Percentiles rank a stretch among this genome's conserved stretches.
Conservation (phyloP, 2,329 filamentous ascomycete genomes). For the Exophiala dermatitidis region DNA sequence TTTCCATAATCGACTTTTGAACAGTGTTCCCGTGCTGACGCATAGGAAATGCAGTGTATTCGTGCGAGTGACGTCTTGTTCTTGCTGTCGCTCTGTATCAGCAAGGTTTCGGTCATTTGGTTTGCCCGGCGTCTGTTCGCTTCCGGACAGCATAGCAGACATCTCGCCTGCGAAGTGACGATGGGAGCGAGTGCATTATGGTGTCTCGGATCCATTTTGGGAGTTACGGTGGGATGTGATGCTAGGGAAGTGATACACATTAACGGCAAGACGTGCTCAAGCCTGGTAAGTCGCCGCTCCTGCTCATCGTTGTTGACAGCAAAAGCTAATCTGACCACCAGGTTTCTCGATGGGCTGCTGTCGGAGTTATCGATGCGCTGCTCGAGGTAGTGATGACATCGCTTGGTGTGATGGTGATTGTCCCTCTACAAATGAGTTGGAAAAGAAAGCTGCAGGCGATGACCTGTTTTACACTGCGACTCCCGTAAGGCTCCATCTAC, state of each 20-base stretch:
- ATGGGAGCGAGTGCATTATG: constrained; percentile 13
- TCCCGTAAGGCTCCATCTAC: constrained; percentile 64
- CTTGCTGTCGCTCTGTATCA: constrained; percentile 12
- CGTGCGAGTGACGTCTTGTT: constrained; percentile 16
- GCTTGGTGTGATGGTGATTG: constrained; percentile 13
- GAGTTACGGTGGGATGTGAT: constrained; percentile 9
- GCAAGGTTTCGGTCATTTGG: constrained; percentile 12
- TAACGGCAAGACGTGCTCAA: constrained; percentile 3
- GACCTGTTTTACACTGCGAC: constrained; percentile 70
- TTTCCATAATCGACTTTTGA: not conserved
- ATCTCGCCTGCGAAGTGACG: constrained; percentile 7
- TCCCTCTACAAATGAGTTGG: constrained; percentile 16
- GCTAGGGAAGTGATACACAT: constrained; percentile 1
- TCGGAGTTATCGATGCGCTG: constrained; percentile 13
- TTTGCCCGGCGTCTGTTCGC: constrained; percentile 14
- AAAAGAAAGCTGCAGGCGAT: constrained; percentile 51
- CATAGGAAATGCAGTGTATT: constrained; percentile 1
- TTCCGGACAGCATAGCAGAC: constrained; percentile 5
- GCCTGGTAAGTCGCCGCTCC: constrained; percentile 2
- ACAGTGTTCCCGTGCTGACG: not conserved
- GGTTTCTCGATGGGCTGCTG: constrained; percentile 9
- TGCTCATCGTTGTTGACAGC: not conserved
- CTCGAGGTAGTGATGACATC: constrained; percentile 10
- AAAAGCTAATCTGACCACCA: constrained; percentile 1
- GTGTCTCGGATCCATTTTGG: constrained; percentile 16